A percentile compares a stretch with the other conserved stretches of the same genome.
These are phyloP conservation scores for Melaleuca alternifolia DNA, from an alignment of 345 rosid species.

Conservation along the genomic window DNA sequence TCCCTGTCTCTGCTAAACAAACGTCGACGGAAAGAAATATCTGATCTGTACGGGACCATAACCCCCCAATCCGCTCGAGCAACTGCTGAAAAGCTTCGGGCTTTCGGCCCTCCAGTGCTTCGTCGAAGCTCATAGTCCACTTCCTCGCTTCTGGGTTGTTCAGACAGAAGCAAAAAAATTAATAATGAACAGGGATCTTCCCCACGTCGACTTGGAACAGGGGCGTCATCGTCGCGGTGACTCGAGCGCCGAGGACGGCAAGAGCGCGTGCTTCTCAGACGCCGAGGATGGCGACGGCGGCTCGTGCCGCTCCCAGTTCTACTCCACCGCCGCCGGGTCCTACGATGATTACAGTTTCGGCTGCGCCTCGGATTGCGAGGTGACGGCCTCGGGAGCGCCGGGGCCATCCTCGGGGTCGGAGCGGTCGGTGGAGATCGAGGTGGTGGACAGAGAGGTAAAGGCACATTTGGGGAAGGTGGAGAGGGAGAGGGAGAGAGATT, in stretches of 20 bases:
- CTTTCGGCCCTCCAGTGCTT: neutral
- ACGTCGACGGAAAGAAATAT: neutral
- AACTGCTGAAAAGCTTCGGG: neutral
- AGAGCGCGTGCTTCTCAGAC: neutral
- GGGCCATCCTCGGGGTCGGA: neutral
- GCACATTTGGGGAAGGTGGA: neutral
- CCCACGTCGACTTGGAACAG: neutral
- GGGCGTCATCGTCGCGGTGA: neutral
- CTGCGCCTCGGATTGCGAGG: neutral
- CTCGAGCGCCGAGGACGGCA: neutral
- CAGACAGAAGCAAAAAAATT: neutral
- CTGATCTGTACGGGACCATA: neutral
- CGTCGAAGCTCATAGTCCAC: neutral
- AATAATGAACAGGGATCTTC: neutral
- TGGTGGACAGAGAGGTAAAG: neutral
- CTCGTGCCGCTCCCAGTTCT: neutral
- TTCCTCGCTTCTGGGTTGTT: neutral
- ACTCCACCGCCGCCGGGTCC: neutral
- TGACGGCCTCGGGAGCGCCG: neutral
- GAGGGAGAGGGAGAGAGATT: constrained; percentile 14
- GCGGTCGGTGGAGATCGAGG: constrained; percentile 4
- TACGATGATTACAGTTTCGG: neutral
- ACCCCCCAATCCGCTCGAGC: neutral
- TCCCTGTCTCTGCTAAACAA: neutral
- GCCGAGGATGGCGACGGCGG: neutral